Conservation (phyloP, 805 yeast species). For the Ogataea kodamae region DNA sequence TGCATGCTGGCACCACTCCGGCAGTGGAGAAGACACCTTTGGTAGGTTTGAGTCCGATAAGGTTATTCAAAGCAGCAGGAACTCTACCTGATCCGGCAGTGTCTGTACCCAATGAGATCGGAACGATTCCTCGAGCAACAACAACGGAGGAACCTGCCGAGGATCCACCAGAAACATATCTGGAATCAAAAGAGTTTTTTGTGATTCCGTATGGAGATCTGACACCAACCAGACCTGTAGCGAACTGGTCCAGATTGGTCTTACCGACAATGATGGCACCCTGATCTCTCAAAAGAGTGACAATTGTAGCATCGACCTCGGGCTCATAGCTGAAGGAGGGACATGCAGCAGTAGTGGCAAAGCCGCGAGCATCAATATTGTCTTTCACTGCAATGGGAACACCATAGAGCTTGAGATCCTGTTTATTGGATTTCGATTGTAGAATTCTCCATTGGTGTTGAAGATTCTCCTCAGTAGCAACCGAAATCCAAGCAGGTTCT, state of each 20-base stretch:
- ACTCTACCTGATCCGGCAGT: conserved; percentile 99
- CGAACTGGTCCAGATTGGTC: conserved; percentile 95
- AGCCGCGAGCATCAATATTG: conserved; percentile 82
- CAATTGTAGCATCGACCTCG: conserved; percentile 69
- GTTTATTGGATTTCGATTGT: conserved; percentile 56
- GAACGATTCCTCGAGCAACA: conserved; percentile 87
- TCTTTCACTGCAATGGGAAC: conserved; percentile 95
- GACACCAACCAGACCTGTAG: conserved; percentile 94
- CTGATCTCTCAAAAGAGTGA: conserved; percentile 65
- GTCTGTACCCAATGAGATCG: conserved; percentile 89
- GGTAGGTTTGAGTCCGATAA: conserved; percentile 91
- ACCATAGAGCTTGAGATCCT: conserved; percentile 71
- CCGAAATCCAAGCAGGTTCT: conserved; percentile 92
- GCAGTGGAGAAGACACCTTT: conserved; percentile 79
- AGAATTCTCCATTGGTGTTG: conserved; percentile 74
- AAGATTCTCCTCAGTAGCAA: conserved; percentile 60
- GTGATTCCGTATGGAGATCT: conserved; percentile 94
- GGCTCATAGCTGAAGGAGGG: conserved; percentile 78
- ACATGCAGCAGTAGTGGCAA: conserved; percentile 92
- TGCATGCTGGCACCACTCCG: conserved; percentile 98
- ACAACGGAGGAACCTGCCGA: conserved; percentile 94
- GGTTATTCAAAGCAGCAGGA: conserved; percentile 91
- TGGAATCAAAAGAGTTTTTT: conserved; percentile 67
- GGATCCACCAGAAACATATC: conserved; percentile 92
- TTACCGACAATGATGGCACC: conserved; percentile 95